phyloP scores from a whole-genome alignment of 2,329 filamentous ascomycete species.

The Sporothrix phasma region DNA sequence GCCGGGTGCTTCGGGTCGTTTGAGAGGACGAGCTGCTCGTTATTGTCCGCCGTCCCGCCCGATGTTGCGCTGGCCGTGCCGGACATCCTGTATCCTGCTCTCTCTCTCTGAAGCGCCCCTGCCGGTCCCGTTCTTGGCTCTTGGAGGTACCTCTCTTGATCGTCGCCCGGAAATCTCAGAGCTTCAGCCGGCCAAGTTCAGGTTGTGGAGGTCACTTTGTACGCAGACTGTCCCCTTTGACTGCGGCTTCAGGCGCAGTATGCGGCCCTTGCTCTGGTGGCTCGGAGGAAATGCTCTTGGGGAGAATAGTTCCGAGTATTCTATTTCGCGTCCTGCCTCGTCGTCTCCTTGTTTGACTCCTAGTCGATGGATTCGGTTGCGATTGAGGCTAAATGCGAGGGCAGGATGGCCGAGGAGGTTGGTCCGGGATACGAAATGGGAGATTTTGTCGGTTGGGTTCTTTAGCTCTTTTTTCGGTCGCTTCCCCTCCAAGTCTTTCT shows the following conservation, averaged over 20 bases:
- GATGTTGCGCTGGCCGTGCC: not conserved
- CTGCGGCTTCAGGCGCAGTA: not conserved
- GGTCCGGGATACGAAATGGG: not conserved
- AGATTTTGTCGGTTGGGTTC: conserved; percentile 1
- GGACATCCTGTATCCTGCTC: not conserved
- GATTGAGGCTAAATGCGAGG: conserved; percentile 9
- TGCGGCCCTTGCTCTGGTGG: not conserved
- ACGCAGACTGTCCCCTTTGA: not conserved
- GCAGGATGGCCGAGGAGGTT: not conserved
- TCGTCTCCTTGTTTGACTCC: not conserved
- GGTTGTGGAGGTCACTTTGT: not conserved
- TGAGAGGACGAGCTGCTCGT: conserved; percentile 50
- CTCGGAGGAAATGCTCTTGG: not conserved
- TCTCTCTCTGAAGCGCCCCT: not conserved
- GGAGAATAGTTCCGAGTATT: not conserved
- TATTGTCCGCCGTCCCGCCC: conserved; percentile 19
- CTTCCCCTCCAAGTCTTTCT: not conserved
- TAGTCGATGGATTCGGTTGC: not conserved
- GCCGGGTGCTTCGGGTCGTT: conserved; percentile 76
- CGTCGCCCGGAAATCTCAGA: not conserved
- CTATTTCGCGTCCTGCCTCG: not conserved
- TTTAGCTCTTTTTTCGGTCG: not conserved
- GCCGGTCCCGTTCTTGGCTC: not conserved
- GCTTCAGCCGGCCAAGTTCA: not conserved
- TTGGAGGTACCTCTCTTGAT: not conserved